Evolutionary conservation across 169 alveolate species (phyloP).

Genomic region (Plasmodium sp.): DNA sequence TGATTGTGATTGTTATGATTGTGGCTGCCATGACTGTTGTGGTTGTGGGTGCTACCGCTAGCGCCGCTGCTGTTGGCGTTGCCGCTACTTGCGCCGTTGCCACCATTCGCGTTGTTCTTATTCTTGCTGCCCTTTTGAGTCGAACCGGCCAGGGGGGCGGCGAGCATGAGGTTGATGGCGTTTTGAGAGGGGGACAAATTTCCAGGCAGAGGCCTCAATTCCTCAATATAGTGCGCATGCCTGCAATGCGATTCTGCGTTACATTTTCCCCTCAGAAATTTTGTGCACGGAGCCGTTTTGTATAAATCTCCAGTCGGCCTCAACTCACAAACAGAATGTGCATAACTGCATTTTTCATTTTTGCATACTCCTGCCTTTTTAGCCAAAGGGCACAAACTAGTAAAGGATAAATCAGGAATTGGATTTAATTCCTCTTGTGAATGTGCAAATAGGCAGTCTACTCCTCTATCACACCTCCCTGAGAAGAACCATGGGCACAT

Average conservation of each 20-base stretch:
- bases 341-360: constrained; percentile 80
- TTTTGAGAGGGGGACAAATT: constrained; percentile 56
- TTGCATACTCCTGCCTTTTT: constrained; percentile 85
- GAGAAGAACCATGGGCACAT: constrained; percentile 74
- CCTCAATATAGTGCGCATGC: constrained; percentile 65
- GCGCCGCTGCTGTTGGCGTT: background rate
- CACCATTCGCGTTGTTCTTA: background rate
- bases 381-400: constrained; percentile 85
- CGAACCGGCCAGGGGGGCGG: constrained; percentile 21
- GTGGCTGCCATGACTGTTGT: background rate
- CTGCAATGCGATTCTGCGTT: constrained; percentile 70
- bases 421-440: constrained; percentile 87
- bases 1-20: background rate
- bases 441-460: constrained; percentile 89
- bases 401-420: constrained; percentile 60
- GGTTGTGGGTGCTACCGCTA: background rate
- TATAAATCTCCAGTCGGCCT: constrained; percentile 71
- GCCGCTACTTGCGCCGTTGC: background rate
- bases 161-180: constrained; percentile 58
- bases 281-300: constrained; percentile 64
- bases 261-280: constrained; percentile 68
- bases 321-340: constrained; percentile 72
- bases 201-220: constrained; percentile 61
- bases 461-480: constrained; percentile 86
- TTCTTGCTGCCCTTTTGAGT: constrained; percentile 8